Percentiles rank a stretch among this genome's conserved stretches.
phyloP scores from a whole-genome alignment of 2,329 filamentous ascomycete genomes.

The Colletotrichum ledebouriae region DNA sequence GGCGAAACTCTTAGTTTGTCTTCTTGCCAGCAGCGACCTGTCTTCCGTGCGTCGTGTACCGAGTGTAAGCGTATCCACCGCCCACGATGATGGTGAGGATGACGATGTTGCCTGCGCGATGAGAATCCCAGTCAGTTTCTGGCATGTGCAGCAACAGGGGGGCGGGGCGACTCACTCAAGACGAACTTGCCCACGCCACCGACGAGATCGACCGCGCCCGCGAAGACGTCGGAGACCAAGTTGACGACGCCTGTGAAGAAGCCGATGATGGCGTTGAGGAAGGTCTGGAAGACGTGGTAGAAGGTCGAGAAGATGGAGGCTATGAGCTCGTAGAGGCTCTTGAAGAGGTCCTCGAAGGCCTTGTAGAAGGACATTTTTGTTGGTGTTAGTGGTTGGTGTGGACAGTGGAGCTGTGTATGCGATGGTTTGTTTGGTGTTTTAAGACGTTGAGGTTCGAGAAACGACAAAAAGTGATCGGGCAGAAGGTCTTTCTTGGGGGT shows the following conservation, averaged over 20 bases:
- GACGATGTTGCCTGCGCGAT: slow-evolving; percentile 52
- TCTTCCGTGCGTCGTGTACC: slow-evolving; percentile 51
- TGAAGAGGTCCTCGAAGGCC: slow-evolving; percentile 55
- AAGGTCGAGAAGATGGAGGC: slow-evolving; percentile 53
- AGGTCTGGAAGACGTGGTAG: slow-evolving; percentile 51
- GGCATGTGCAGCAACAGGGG: neutral
- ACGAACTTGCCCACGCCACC: slow-evolving; percentile 57
- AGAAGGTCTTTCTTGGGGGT: neutral
- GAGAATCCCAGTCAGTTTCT: neutral
- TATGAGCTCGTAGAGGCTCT: slow-evolving; percentile 58
- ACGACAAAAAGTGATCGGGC: neutral
- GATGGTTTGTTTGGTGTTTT: neutral
- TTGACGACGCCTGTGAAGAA: slow-evolving; percentile 55
- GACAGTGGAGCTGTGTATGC: neutral
- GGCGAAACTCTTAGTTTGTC: slow-evolving; percentile 38
- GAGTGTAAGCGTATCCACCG: slow-evolving; percentile 50
- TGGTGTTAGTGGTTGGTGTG: neutral
- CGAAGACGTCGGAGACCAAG: slow-evolving; percentile 52
- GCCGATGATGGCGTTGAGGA: slow-evolving; percentile 51
- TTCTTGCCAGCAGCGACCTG: slow-evolving; percentile 49
- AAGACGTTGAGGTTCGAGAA: no score
- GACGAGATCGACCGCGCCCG: slow-evolving; percentile 53
- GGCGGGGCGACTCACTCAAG: slow-evolving; percentile 49
- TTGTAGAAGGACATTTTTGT: slow-evolving; percentile 52
- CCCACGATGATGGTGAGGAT: slow-evolving; percentile 52